Percentiles rank a stretch among this genome's conserved stretches.
Evolutionary conservation across 2,329 filamentous ascomycete genomes (phyloP).

Genomic region (Elsinoe australis): DNA sequence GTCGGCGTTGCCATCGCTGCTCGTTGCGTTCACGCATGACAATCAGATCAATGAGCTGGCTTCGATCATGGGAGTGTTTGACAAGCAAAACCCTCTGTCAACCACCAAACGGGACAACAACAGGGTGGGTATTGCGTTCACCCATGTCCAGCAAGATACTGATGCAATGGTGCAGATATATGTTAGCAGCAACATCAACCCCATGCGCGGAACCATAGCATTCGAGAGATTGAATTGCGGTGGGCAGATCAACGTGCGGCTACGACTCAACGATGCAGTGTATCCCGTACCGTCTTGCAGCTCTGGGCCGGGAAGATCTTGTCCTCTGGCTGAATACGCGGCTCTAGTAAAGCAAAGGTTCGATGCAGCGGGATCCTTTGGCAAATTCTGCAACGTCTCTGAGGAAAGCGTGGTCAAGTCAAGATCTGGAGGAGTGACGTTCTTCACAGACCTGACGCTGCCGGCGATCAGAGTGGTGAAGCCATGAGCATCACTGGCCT

Average conservation of each 20-base stretch:
- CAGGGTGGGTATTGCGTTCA: no score
- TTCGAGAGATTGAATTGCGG: constrained; percentile 56
- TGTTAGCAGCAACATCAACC: constrained; percentile 48
- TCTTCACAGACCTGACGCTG: constrained; percentile 16
- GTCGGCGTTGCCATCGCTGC: constrained; percentile 49
- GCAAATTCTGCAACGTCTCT: constrained; percentile 35
- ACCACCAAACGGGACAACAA: constrained; percentile 40
- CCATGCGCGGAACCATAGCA: constrained; percentile 58
- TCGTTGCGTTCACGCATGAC: constrained; percentile 58
- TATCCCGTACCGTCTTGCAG: constrained; percentile 51
- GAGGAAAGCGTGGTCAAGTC: constrained; percentile 6
- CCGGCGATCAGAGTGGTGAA: constrained; percentile 12
- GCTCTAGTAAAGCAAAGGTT: constrained; percentile 34
- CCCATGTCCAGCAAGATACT: neutral
- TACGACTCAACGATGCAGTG: constrained; percentile 56
- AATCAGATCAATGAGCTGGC: constrained; percentile 58
- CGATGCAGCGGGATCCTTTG: constrained; percentile 40
- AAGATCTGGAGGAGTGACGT: constrained; percentile 9
- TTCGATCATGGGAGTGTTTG: constrained; percentile 54
- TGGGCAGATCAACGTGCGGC: constrained; percentile 45
- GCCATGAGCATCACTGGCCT: neutral
- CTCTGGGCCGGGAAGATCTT: constrained; percentile 41
- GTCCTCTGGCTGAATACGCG: constrained; percentile 39
- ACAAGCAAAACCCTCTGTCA: constrained; percentile 46
- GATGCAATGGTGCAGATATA: constrained; percentile 40